Percentiles rank a stretch among this genome's conserved stretches.
phyloP scores from a whole-genome alignment of 2,329 filamentous ascomycete genomes.

The Orbilia quercus region DNA sequence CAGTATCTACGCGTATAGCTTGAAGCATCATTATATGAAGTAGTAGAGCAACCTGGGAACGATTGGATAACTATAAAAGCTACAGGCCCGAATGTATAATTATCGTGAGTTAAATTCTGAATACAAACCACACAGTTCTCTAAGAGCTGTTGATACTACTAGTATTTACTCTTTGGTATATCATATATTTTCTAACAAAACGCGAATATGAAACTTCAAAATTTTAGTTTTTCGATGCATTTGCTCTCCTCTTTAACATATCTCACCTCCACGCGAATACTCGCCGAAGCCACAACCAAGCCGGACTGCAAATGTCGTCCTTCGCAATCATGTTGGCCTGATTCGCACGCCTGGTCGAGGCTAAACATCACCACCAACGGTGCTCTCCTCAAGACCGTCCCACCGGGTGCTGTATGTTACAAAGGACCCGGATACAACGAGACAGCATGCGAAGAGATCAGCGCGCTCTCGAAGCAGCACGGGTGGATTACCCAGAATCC shows the following conservation, averaged over 20 bases:
- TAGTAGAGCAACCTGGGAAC: too few species aligned
- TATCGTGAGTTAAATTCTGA: slow-evolving; percentile 4
- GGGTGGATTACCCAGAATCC: slow-evolving; percentile 63
- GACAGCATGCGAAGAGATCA: slow-evolving; percentile 58
- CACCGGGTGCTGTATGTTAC: slow-evolving; percentile 62
- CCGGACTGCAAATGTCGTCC: slow-evolving; percentile 57
- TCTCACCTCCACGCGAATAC: slow-evolving; percentile 34
- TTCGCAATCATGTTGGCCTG: slow-evolving; percentile 62
- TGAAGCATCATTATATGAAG: too few species aligned
- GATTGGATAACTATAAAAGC: slow-evolving; percentile 3
- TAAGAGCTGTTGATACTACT: slow-evolving; percentile 7
- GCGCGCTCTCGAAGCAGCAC: slow-evolving; percentile 59
- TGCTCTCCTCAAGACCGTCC: slow-evolving; percentile 62
- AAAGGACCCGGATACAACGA: slow-evolving; percentile 56
- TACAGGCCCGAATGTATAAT: not conserved
- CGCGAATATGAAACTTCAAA: slow-evolving; percentile 24
- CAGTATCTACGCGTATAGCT: too few species aligned
- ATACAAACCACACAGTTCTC: not conserved
- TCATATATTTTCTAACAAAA: slow-evolving; percentile 11
- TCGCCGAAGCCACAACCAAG: slow-evolving; percentile 23
- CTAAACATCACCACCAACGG: slow-evolving; percentile 63
- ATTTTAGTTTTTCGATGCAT: slow-evolving; percentile 17
- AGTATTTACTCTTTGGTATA: slow-evolving; percentile 7
- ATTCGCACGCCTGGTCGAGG: slow-evolving; percentile 61
- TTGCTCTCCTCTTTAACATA: slow-evolving; percentile 33